Conservation (phyloP, 176 grass and related monocot species). For the Aegilops longissima region DNA sequence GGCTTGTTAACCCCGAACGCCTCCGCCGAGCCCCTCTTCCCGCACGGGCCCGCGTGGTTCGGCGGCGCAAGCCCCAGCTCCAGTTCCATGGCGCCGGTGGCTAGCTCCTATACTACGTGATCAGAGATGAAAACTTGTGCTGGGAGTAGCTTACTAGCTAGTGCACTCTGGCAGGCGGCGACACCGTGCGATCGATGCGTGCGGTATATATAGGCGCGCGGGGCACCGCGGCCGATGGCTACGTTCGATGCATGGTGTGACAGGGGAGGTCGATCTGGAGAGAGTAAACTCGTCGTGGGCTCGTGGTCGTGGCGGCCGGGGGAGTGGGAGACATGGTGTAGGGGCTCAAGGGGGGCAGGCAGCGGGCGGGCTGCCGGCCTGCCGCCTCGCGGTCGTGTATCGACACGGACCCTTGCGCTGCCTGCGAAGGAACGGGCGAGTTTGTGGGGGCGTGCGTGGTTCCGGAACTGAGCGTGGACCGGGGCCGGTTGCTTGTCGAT, state of each 20-base stretch:
- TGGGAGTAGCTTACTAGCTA: not conserved
- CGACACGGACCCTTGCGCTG: too few relatives aligned
- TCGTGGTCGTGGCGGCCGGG: not conserved
- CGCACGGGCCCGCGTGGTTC: not conserved
- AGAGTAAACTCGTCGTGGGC: too few relatives aligned
- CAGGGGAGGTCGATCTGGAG: not conserved
- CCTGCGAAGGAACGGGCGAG: too few relatives aligned
- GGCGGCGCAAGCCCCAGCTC: slow-evolving; percentile 68
- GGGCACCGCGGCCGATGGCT: not conserved
- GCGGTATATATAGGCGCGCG: slow-evolving; percentile 17
- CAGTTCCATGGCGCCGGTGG: slow-evolving; percentile 34
- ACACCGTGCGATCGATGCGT: not conserved
- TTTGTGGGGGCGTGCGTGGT: too few relatives aligned
- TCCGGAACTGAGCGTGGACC: too few relatives aligned
- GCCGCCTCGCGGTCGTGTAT: not conserved
- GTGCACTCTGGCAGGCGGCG: not conserved
- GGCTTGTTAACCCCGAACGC: slow-evolving; percentile 21
- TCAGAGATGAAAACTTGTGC: not conserved
- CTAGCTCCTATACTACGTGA: not conserved
- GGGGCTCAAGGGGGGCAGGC: slow-evolving; percentile 37
- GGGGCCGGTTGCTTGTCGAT: too few relatives aligned
- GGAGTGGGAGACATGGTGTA: slow-evolving; percentile 34
- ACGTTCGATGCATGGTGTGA: not conserved
- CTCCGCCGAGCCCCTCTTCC: slow-evolving; percentile 42
- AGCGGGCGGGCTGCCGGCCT: slow-evolving; percentile 30